These are phyloP conservation scores for Phytopythium mirpurense DNA, from an alignment of 352 stramenopile species.

Conservation along the genomic window DNA sequence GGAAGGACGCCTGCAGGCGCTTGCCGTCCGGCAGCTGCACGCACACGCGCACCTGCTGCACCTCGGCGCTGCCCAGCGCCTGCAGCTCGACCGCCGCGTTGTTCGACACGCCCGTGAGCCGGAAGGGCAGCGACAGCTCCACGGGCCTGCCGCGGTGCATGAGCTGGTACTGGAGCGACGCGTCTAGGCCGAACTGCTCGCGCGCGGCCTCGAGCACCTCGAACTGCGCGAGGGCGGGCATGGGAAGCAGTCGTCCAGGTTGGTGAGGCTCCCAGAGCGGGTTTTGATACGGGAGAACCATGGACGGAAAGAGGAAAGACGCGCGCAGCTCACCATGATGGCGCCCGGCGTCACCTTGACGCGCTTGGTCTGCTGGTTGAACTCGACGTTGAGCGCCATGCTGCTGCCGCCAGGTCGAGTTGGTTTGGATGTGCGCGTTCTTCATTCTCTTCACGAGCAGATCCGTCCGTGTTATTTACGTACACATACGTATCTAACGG, in stretches of 20 bases:
- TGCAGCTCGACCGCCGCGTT: slow-evolving; percentile 71
- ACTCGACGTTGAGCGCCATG: slow-evolving; percentile 73
- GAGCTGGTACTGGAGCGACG: slow-evolving; percentile 46
- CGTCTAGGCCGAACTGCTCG: slow-evolving; percentile 42
- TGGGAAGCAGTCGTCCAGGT: neutral
- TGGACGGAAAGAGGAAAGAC: neutral
- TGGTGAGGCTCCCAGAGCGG: no score
- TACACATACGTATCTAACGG: neutral
- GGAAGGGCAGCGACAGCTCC: slow-evolving; percentile 81
- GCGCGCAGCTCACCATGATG: slow-evolving; percentile 48
- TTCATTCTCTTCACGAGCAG: no score
- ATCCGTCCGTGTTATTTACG: neutral
- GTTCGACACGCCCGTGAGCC: slow-evolving; percentile 81
- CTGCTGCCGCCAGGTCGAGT: no score
- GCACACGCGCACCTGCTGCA: slow-evolving; percentile 71
- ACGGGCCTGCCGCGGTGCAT: slow-evolving; percentile 56
- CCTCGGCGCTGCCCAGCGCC: slow-evolving; percentile 18
- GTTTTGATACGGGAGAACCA: neutral
- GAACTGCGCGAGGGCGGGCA: slow-evolving; percentile 42
- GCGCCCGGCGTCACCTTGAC: slow-evolving; percentile 67
- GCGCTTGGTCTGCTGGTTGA: slow-evolving; percentile 65
- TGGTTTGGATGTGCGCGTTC: no score
- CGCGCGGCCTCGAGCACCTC: slow-evolving; percentile 64
- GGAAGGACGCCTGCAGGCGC: slow-evolving; percentile 63
- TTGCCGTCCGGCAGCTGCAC: slow-evolving; percentile 74